Conservation (phyloP, 192 early-diverging fungal genomes). For the Mortierella alpina region DNA sequence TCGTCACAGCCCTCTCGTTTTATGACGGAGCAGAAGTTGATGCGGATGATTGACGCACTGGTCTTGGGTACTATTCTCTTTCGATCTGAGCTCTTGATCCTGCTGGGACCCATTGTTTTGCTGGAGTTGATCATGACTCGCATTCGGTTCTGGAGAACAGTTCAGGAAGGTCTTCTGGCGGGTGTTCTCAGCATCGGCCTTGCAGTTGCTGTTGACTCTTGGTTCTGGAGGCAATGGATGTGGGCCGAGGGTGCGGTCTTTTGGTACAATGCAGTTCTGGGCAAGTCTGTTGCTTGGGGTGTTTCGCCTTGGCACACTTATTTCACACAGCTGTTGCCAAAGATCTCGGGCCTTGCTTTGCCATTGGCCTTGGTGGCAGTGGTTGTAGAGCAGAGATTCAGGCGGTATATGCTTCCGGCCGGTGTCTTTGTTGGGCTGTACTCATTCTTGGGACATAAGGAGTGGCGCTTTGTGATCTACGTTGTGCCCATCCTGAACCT, state of each 20-base stretch:
- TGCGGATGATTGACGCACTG: slow-evolving; percentile 59
- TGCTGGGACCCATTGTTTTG: slow-evolving; percentile 54
- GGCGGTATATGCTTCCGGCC: slow-evolving; percentile 66
- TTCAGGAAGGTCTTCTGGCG: slow-evolving; percentile 31
- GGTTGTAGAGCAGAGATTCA: slow-evolving; percentile 56
- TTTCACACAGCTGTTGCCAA: slow-evolving; percentile 77
- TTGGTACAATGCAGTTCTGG: slow-evolving; percentile 79
- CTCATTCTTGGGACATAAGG: slow-evolving; percentile 90
- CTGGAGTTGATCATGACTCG: slow-evolving; percentile 46
- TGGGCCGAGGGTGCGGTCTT: slow-evolving; percentile 85
- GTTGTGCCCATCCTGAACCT: slow-evolving; percentile 84
- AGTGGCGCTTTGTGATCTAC: slow-evolving; percentile 95
- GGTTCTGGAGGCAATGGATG: slow-evolving; percentile 76
- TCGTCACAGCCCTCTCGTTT: slow-evolving; percentile 13
- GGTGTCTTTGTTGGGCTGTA: slow-evolving; percentile 71
- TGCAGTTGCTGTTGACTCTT: slow-evolving; percentile 74
- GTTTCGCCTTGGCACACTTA: slow-evolving; percentile 80
- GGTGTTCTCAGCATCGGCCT: slow-evolving; percentile 36
- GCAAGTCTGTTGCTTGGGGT: slow-evolving; percentile 77
- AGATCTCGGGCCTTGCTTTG: slow-evolving; percentile 74
- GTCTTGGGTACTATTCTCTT: slow-evolving; percentile 60
- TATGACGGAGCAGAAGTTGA: slow-evolving; percentile 22
- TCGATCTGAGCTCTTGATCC: slow-evolving; percentile 64
- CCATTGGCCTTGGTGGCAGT: slow-evolving; percentile 72
- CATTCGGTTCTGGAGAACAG: slow-evolving; percentile 25